Evolutionary conservation across 306 rosid species (phyloP), one percentile per base, ranked within the genome.

Genomic region (Lathyrus oleraceus): DNA sequence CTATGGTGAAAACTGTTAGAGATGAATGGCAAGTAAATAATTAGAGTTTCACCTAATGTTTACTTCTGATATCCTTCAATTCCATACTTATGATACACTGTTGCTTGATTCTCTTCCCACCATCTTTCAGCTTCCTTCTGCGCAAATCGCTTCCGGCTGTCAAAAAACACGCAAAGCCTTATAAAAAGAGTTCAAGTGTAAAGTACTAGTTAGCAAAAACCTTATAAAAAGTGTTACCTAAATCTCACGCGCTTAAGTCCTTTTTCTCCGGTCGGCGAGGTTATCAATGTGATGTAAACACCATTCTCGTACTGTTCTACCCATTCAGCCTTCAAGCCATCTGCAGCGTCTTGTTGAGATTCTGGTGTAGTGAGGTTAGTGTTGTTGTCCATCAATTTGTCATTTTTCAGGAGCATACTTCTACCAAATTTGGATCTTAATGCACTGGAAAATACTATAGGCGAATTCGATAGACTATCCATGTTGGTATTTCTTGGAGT

Each of bases 91-190:
- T 73, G 75, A 81, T 80, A 84, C 56, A 89, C 90, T 54, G 28
- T 73, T 19, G 21, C 75, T 83, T 91, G 88, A 81, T 91, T 91
- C 82, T 75, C 86, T 77, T 85, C 97, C 97, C 96, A 91, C 97
- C 97, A 91, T n/a, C 19, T 62, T 71, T 77, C 90, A 0, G 96
- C 97, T 74, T 89, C 94, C 77, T 71, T 84, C 73, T 85, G 87
- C 0, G 86, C 65, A 71, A 89, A 91, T 59, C 75, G 78, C 72
- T 82, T 89, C 71, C 89, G 91, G 78, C 97, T 91, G 86, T 81
- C 67, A 61, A 49, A 5, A 63, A 62, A 36, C 39, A 35, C 1
- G 2, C 39, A 35, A 35, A 35, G 39, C 8, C 39, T 35, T 0
- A 0, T 35, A 35, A 35, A 35, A 35, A 35, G 38, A 32, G 38